phyloP scores from a whole-genome alignment of 306 rosid genomes.

The Morella rubra region DNA sequence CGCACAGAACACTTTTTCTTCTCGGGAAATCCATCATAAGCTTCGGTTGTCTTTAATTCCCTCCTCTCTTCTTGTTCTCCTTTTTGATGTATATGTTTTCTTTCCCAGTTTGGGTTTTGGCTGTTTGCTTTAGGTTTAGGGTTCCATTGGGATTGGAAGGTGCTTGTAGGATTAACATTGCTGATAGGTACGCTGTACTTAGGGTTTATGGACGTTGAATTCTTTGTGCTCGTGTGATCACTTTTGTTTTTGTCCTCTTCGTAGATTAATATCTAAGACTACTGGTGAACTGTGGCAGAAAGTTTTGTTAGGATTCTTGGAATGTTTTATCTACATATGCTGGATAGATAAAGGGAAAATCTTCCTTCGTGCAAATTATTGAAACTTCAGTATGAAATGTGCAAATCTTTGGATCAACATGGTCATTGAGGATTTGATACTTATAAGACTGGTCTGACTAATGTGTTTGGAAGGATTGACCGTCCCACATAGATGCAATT shows the following conservation, averaged over 20 bases:
- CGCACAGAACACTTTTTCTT: not conserved
- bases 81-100: slow-evolving; percentile 4
- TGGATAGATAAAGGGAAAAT: too few relatives aligned
- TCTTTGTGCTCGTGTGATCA: slow-evolving; percentile 12
- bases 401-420: too few relatives aligned
- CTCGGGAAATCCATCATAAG: not conserved
- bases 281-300: not conserved
- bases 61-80: not conserved
- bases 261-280: not conserved
- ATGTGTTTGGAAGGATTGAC: too few relatives aligned
- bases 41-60: slow-evolving; percentile 7
- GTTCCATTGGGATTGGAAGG: slow-evolving; percentile 4
- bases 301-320: not conserved
- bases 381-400: too few relatives aligned
- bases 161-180: slow-evolving; percentile 17
- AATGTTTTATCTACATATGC: not conserved
- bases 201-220: not conserved
- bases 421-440: too few relatives aligned
- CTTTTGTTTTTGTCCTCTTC: slow-evolving; percentile 5
- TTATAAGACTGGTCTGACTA: too few relatives aligned
- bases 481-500: too few relatives aligned
- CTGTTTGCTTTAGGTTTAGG: slow-evolving; percentile 12
- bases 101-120: slow-evolving; percentile 2
- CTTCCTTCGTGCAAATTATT: too few relatives aligned
- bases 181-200: not conserved